Evolutionary conservation across 2,329 filamentous ascomycete species (phyloP).

Genomic region (Colletotrichum chlorophyti): DNA sequence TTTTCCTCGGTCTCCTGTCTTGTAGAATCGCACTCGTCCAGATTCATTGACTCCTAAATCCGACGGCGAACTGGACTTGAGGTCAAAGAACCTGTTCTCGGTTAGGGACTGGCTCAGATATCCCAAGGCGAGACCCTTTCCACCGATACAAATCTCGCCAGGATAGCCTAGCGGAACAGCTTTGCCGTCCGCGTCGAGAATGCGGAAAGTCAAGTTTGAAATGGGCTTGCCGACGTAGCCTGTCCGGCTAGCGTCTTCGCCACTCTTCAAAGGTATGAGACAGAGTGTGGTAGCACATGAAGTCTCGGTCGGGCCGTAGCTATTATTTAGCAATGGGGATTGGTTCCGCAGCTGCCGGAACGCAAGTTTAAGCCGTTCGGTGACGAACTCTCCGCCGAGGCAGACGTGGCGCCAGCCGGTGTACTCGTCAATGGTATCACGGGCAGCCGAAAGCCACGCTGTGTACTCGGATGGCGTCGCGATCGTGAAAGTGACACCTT

Average conservation of each 20-base stretch:
- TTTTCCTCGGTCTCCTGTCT: background rate
- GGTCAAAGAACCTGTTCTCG: background rate
- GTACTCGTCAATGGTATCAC: too few relatives aligned
- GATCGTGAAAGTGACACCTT: constrained; percentile 44
- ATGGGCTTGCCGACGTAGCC: constrained; percentile 29
- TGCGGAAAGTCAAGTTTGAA: constrained; percentile 45
- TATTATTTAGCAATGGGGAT: constrained; percentile 29
- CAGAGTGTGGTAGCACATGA: constrained; percentile 25
- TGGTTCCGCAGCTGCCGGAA: constrained; percentile 27
- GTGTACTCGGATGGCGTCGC: constrained; percentile 50
- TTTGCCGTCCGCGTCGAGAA: constrained; percentile 43
- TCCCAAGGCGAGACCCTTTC: constrained; percentile 37
- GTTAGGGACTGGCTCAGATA: constrained; percentile 39
- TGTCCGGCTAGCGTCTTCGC: constrained; percentile 8
- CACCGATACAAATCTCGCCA: constrained; percentile 42
- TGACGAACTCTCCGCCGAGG: constrained; percentile 30
- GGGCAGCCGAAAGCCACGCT: constrained; percentile 33
- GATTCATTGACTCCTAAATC: too few relatives aligned
- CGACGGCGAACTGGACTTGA: background rate
- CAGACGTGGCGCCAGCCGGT: constrained; percentile 30
- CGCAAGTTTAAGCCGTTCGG: constrained; percentile 7
- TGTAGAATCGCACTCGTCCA: background rate
- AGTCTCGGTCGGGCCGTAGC: constrained; percentile 41
- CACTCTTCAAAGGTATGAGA: constrained; percentile 26
- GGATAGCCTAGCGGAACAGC: constrained; percentile 44